Conservation (phyloP, 495 filamentous ascomycete genomes). For the Neurospora sp. region DNA sequence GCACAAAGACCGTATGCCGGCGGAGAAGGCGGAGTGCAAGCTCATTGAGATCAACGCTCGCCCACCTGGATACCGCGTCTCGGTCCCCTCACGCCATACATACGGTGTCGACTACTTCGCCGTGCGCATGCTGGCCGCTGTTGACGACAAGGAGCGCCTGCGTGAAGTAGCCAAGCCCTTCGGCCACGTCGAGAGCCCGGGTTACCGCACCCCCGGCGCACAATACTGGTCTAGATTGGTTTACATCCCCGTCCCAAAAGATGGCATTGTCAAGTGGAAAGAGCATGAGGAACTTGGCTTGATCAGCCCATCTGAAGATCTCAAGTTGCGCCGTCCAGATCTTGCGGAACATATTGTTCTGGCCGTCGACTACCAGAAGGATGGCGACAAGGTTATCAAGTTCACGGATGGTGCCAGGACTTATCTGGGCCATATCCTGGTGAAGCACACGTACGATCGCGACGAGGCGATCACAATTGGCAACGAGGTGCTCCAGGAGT, state of each 20-base stretch:
- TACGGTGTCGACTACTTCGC: conserved; percentile 35
- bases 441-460: conserved; percentile 2
- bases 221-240: conserved; percentile 23
- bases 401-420: conserved; percentile 19
- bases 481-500: conserved; percentile 12
- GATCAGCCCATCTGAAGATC: conserved; percentile 15
- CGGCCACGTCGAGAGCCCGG: no score
- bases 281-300: background rate
- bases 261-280: conserved; percentile 8
- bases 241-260: conserved; percentile 17
- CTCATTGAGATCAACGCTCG: conserved; percentile 34
- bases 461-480: conserved; percentile 12
- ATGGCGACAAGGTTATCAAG: conserved; percentile 10
- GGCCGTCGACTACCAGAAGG: conserved; percentile 12
- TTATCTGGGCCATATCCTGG: conserved; percentile 18
- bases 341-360: conserved; percentile 13
- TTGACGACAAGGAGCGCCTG: conserved; percentile 18
- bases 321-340: conserved; percentile 14
- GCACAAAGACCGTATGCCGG: no score
- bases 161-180: no score
- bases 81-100: conserved; percentile 15
- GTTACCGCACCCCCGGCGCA: background rate
- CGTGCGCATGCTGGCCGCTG: conserved; percentile 22
- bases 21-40: conserved; percentile 10
- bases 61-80: conserved; percentile 22